These are phyloP conservation scores for Desmodesmus armatus DNA, from an alignment of 139 green algal species.

Conservation along the genomic window DNA sequence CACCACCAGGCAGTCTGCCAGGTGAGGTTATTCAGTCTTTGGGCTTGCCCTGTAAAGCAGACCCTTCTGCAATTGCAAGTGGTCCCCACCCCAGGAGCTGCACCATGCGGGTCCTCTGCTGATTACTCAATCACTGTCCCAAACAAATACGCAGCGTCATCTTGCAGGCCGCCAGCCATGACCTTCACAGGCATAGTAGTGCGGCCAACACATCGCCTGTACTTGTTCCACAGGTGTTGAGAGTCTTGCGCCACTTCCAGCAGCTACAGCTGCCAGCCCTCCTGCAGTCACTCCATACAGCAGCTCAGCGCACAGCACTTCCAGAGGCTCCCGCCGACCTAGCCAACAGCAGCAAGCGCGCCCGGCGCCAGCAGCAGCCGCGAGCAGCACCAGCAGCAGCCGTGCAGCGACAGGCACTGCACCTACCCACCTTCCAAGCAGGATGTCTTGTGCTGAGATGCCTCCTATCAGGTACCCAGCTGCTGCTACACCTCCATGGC, in stretches of 20 bases:
- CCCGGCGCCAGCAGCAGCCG: constrained; percentile 2
- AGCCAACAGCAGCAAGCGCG: constrained; percentile 8
- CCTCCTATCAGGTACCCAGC: constrained; percentile 44
- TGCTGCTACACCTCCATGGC: constrained; percentile 46
- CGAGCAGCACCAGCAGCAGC: neutral
- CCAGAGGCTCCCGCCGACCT: constrained; percentile 22
- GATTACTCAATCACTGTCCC: neutral
- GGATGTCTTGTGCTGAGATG: constrained; percentile 46
- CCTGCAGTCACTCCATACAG: constrained; percentile 4
- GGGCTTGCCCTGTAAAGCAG: no score
- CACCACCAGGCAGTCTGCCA: constrained; percentile 59
- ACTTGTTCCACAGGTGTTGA: constrained; percentile 33
- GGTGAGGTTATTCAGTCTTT: no score
- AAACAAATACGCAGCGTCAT: neutral
- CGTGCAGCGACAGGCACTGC: neutral
- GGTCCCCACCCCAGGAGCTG: no score
- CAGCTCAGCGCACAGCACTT: constrained; percentile 36
- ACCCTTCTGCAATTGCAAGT: neutral
- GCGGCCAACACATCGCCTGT: neutral
- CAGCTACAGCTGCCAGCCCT: constrained; percentile 38
- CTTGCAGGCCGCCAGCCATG: neutral
- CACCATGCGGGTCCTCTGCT: no score
- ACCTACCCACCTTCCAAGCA: constrained; percentile 6
- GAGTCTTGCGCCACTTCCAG: neutral
- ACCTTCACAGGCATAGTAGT: neutral